phyloP scores from a whole-genome alignment of 2,329 filamentous ascomycete species.

The Zymoseptoria ardabiliae region DNA sequence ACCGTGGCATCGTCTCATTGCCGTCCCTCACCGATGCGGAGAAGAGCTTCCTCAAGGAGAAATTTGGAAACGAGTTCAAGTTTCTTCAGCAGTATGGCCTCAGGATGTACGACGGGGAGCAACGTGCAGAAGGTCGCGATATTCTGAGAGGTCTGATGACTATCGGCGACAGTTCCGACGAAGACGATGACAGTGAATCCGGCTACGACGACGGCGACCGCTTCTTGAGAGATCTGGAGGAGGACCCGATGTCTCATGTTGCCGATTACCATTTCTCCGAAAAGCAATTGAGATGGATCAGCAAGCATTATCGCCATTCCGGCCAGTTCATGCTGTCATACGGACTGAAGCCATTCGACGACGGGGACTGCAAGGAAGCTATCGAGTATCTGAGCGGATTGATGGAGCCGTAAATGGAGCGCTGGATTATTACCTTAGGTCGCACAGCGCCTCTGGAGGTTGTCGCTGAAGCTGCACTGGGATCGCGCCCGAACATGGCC shows the following conservation, averaged over 20 bases:
- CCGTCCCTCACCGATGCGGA: conserved; percentile 11
- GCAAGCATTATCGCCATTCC: background rate
- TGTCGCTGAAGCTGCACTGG: too few species aligned
- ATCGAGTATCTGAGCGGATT: too few species aligned
- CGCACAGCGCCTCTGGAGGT: too few species aligned
- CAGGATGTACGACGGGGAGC: conserved; percentile 33
- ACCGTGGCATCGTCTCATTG: too few species aligned
- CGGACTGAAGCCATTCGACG: background rate
- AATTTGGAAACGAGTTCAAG: conserved; percentile 29
- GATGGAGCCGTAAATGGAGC: too few species aligned
- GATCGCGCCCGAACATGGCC: too few species aligned
- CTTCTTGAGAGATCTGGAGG: background rate
- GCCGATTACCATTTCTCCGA: background rate
- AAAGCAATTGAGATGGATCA: background rate
- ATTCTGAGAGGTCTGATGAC: conserved; percentile 33
- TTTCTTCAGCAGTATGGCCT: conserved; percentile 29
- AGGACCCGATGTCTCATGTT: background rate
- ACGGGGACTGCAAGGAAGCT: background rate
- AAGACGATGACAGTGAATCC: background rate
- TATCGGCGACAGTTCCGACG: background rate
- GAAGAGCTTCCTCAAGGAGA: conserved; percentile 31
- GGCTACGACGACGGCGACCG: background rate
- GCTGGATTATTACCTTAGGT: too few species aligned
- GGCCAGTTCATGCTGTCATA: background rate
- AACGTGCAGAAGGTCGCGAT: conserved; percentile 31